Conservation (phyloP, 176 grass and related monocot species). For the Urochloa ruziziensis region DNA sequence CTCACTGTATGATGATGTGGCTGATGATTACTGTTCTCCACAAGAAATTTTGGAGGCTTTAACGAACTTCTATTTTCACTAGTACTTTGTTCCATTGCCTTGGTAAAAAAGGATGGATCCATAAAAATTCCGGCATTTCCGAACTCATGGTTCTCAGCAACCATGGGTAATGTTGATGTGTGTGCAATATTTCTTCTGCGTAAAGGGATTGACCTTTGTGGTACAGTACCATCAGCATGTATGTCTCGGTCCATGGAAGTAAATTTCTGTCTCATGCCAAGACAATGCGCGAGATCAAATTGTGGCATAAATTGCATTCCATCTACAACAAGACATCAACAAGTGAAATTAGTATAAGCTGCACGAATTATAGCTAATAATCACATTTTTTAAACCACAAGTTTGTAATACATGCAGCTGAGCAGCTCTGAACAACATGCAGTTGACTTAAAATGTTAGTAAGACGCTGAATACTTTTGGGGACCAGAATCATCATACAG, state of each 20-base stretch:
- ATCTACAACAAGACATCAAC: constrained; percentile 53
- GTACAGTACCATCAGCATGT: constrained; percentile 56
- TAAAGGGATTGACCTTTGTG: constrained; percentile 40
- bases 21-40: constrained; percentile 33
- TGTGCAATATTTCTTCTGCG: constrained; percentile 63
- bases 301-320: constrained; percentile 52
- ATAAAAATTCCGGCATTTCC: constrained; percentile 47
- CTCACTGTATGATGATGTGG: constrained; percentile 37
- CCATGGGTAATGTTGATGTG: constrained; percentile 53
- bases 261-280: constrained; percentile 59
- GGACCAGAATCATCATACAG: neutral
- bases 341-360: constrained; percentile 13
- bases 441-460: constrained; percentile 29
- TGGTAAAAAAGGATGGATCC: constrained; percentile 58
- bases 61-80: constrained; percentile 41
- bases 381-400: constrained; percentile 18
- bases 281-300: constrained; percentile 60
- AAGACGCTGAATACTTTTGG: constrained; percentile 6
- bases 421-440: constrained; percentile 11
- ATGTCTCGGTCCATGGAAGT: constrained; percentile 47
- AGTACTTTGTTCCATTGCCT: constrained; percentile 44
- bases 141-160: constrained; percentile 62
- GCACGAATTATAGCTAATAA: neutral
- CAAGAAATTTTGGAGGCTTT: constrained; percentile 54
- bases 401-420: constrained; percentile 3